phyloP scores from a whole-genome alignment of 176 grass and related monocot species.

The Oryza punctata region DNA sequence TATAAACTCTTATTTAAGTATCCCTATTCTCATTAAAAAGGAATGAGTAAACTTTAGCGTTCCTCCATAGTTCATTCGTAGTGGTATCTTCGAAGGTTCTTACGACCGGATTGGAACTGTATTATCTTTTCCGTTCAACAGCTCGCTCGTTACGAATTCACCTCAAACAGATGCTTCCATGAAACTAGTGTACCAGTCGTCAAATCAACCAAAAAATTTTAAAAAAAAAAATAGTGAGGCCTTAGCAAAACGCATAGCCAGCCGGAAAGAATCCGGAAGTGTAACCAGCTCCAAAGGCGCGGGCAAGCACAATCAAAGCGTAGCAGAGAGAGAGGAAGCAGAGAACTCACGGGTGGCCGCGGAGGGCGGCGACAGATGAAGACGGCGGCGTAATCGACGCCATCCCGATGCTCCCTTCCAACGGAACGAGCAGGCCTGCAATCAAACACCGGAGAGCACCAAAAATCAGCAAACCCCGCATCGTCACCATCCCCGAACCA shows the following conservation, averaged over 20 bases:
- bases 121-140: neutral
- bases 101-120: slow-evolving; percentile 1
- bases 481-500: neutral
- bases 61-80: neutral
- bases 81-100: neutral
- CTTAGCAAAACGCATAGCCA: neutral
- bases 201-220: neutral
- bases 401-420: slow-evolving; percentile 33
- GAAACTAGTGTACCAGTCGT: neutral
- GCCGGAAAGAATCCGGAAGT: neutral
- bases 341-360: slow-evolving; percentile 47
- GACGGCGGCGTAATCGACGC: slow-evolving; percentile 44
- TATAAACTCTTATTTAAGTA: neutral
- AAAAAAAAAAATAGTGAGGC: neutral
- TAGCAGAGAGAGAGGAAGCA: neutral
- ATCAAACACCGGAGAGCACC: neutral
- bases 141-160: neutral
- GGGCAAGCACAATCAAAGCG: neutral
- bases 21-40: neutral
- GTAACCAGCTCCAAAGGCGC: neutral
- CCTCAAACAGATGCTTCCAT: neutral
- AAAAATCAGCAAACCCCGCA: neutral
- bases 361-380: slow-evolving; percentile 35
- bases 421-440: slow-evolving; percentile 26
- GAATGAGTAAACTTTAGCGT: neutral